Base-by-base conservation (phyloP, 305 asterid species). In the Fraxinus baroniana region DNA sequence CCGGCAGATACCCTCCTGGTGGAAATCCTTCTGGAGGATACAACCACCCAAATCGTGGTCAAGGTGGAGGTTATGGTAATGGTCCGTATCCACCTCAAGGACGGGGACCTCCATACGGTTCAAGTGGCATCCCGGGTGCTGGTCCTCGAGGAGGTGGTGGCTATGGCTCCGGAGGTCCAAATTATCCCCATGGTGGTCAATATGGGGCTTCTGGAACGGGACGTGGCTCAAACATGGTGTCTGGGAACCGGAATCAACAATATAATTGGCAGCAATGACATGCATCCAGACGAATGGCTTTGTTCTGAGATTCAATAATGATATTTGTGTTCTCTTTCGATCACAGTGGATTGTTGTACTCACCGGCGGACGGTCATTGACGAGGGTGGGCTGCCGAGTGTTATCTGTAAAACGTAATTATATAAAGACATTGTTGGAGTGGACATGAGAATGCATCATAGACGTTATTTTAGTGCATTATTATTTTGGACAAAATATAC, bases 61-160 rank as follows among this genome's bases (percentile, higher is more conserved):
- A 89, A 83, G 97, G 97, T 80, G 92, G 94, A 52, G 90, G 93
- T 79, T 94, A 94, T 82, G 90, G 91, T 81, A 91, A 77, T 37
- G 97, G 92, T 52, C 91, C 92, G 2, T 94, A 91, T 87, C 97
- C 97, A 74, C 91, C 97, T 77, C 98, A 92, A 82, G 98, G 97
- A 68, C 91, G 97, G 52, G 98, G 91, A n/a, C 93, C 93, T 6
- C 92, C 93, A 3, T 92, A 93, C 81, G 90, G 91, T 26, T 87
- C 95, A 39, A 83, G 92, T 60, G 86, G 90, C 76, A 81, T 90
- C 80, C 87, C 93, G 0, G 91, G 91, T 81, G 85, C 86, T 72
- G 97, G 91, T 70, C 94, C 97, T 46, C 88, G 97, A 72, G 94
- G 92, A 12, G 92, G 89, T 15, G 79, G 90, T 73, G 83, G 88